These are phyloP conservation scores for Arabidopsis suecica DNA, from an alignment of 345 rosid species.

Conservation along the genomic window DNA sequence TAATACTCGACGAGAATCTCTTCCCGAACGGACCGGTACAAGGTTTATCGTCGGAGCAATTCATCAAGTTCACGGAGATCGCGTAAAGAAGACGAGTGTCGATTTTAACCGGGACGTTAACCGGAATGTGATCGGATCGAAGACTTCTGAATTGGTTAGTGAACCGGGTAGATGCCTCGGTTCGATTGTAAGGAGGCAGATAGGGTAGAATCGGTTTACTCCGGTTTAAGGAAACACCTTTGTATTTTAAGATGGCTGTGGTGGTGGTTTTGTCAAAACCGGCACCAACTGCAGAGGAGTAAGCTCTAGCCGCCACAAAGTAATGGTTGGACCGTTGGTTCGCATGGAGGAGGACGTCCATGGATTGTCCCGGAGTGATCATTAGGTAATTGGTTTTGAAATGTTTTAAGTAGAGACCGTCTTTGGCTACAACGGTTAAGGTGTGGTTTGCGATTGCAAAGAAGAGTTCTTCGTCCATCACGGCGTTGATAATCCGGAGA, in stretches of 20 bases:
- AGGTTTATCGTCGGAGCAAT: conserved; percentile 69
- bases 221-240: conserved; percentile 46
- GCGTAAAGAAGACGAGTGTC: conserved; percentile 46
- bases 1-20: conserved; percentile 78
- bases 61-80: conserved; percentile 62
- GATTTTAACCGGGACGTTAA: conserved; percentile 49
- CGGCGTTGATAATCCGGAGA: conserved; percentile 70
- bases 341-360: conserved; percentile 48
- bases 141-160: conserved; percentile 59
- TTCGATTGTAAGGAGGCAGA: conserved; percentile 85
- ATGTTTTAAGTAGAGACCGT: conserved; percentile 61
- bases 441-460: conserved; percentile 67
- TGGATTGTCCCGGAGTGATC: conserved; percentile 72
- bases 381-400: conserved; percentile 56
- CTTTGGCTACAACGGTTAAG: conserved; percentile 63
- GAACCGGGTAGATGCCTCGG: conserved; percentile 70
- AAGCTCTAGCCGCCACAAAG: conserved; percentile 66
- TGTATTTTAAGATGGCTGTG: conserved; percentile 77
- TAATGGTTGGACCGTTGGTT: conserved; percentile 53
- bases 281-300: conserved; percentile 55
- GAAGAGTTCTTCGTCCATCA: conserved; percentile 71
- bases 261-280: conserved; percentile 81
- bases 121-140: conserved; percentile 42
- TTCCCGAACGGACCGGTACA: conserved; percentile 86
- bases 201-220: conserved; percentile 56